Conservation (phyloP, 2,329 filamentous ascomycete species). For the Fusarium begoniae region DNA sequence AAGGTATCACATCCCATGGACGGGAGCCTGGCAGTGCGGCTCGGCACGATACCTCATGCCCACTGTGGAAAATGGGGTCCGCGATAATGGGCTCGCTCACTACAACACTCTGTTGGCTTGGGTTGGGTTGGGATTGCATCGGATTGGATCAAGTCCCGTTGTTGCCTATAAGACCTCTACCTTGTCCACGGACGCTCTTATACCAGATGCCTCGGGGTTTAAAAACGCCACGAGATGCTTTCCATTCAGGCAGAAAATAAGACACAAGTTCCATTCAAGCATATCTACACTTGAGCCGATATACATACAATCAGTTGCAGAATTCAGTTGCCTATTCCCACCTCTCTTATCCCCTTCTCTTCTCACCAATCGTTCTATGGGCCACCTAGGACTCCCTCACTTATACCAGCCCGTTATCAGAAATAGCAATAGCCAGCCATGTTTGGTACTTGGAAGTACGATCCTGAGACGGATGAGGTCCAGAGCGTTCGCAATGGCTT, state of each 20-base stretch:
- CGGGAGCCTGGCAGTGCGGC: slow-evolving; percentile 43
- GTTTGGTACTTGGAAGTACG: slow-evolving; percentile 53
- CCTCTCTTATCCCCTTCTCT: background rate
- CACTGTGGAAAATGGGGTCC: slow-evolving; percentile 17
- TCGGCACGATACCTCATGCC: slow-evolving; percentile 34
- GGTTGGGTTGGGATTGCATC: slow-evolving; percentile 9
- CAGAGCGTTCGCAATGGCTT: slow-evolving; percentile 49
- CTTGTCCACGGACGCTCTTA: background rate
- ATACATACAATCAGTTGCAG: background rate
- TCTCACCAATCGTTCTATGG: slow-evolving; percentile 4
- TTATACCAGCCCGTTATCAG: background rate
- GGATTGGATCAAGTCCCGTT: background rate
- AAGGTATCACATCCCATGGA: slow-evolving; percentile 33
- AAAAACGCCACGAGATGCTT: slow-evolving; percentile 34
- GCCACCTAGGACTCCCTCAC: slow-evolving; percentile 7
- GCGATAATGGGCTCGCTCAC: background rate
- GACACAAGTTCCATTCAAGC: slow-evolving; percentile 2
- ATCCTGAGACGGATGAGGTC: slow-evolving; percentile 50
- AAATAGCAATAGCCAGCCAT: slow-evolving; percentile 42
- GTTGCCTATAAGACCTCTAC: slow-evolving; percentile 33
- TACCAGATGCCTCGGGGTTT: slow-evolving; percentile 23
- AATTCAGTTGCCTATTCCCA: slow-evolving; percentile 11
- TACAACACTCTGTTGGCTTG: slow-evolving; percentile 16
- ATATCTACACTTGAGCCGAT: slow-evolving; percentile 3
- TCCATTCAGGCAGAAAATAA: slow-evolving; percentile 27